These are phyloP conservation scores for Cryptosporidium canis DNA, from an alignment of 169 alveolate species.

Conservation along the genomic window DNA sequence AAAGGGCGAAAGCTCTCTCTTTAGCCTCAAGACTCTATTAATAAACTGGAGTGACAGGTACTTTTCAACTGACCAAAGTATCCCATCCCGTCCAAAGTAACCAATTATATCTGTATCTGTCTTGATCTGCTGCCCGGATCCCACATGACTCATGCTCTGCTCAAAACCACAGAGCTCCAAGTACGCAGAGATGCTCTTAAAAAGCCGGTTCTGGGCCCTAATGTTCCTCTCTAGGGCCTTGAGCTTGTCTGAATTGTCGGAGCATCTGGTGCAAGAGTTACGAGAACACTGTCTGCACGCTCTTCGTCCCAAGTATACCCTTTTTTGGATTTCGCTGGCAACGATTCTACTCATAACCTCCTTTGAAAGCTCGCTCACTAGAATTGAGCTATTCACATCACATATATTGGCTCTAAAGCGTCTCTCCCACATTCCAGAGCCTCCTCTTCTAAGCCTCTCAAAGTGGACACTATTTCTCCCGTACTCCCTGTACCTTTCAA, in stretches of 20 bases:
- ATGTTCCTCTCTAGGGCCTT: neutral
- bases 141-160: neutral
- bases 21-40: neutral
- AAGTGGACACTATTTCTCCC: neutral
- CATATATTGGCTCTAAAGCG: neutral
- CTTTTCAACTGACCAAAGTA: constrained; percentile 27
- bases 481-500: neutral
- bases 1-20: neutral
- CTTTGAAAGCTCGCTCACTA: constrained; percentile 15
- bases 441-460: neutral
- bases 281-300: constrained; percentile 2
- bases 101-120: neutral
- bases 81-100: constrained; percentile 28
- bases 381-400: constrained; percentile 6
- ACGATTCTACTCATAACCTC: constrained; percentile 5
- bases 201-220: neutral
- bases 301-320: neutral
- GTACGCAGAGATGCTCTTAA: neutral
- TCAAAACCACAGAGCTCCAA: constrained; percentile 22
- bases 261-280: neutral
- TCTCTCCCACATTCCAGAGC: neutral
- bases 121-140: neutral
- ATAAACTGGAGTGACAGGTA: constrained; percentile 31
- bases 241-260: neutral
- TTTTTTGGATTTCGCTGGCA: constrained; percentile 25